Percentiles rank a stretch among this genome's conserved stretches.
Evolutionary conservation across 495 filamentous ascomycete species (phyloP).

Genomic region (Tricharina praecox): DNA sequence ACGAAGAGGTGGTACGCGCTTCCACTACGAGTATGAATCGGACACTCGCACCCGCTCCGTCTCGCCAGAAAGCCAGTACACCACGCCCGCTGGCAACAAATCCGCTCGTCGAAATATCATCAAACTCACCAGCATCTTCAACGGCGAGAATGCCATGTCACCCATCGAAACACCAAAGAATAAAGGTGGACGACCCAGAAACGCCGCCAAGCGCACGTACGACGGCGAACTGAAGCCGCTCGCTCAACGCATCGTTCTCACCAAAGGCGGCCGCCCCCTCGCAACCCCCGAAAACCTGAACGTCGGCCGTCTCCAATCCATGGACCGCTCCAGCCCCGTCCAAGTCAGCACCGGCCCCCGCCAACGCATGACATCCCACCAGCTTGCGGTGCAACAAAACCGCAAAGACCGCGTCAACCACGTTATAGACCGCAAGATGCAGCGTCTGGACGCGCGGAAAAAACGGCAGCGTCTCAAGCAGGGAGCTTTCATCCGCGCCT

Average conservation of each 20-base stretch:
- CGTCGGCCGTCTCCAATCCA: background rate
- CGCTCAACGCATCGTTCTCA: slow-evolving; percentile 21
- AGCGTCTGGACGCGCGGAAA: slow-evolving; percentile 42
- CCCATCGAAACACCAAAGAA: slow-evolving; percentile 12
- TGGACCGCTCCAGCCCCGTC: slow-evolving; percentile 4
- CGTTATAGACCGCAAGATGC: slow-evolving; percentile 59
- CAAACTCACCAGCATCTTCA: slow-evolving; percentile 18
- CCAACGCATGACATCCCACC: slow-evolving; percentile 53
- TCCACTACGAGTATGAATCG: slow-evolving; percentile 19
- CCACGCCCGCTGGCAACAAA: slow-evolving; percentile 16
- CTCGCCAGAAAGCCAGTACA: slow-evolving; percentile 21
- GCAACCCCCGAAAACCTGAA: slow-evolving; percentile 10
- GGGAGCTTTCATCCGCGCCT: slow-evolving; percentile 50
- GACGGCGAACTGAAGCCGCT: slow-evolving; percentile 22
- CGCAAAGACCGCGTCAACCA: slow-evolving; percentile 75
- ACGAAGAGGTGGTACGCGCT: background rate
- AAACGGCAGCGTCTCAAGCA: slow-evolving; percentile 42
- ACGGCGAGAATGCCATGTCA: slow-evolving; percentile 4
- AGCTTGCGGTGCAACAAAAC: slow-evolving; percentile 80
- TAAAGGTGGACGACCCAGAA: slow-evolving; percentile 23
- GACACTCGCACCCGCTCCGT: slow-evolving; percentile 23
- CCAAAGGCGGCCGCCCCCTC: slow-evolving; percentile 19
- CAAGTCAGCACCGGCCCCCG: background rate
- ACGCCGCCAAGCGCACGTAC: slow-evolving; percentile 23
- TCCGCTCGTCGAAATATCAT: slow-evolving; percentile 16